A percentile compares a stretch with the other conserved stretches of the same genome.
These are phyloP conservation scores for Xylaria acuta DNA, from an alignment of 495 filamentous ascomycete genomes.

Conservation along the genomic window DNA sequence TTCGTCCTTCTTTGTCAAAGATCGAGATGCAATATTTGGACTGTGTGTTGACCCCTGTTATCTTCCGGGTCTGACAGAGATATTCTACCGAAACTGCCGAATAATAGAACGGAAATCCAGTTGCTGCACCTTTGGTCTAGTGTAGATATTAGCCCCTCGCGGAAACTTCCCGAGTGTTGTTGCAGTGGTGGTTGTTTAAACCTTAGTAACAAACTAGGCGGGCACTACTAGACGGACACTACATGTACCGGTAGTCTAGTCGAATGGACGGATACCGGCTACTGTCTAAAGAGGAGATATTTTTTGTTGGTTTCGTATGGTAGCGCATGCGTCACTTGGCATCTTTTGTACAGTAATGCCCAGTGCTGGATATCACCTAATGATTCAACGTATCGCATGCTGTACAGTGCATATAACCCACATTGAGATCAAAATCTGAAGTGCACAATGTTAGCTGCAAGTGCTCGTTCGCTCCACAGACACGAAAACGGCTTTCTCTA, in stretches of 20 bases:
- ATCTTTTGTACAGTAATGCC: background rate
- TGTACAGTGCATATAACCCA: background rate
- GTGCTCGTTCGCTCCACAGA: background rate
- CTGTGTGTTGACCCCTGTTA: background rate
- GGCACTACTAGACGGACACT: slow-evolving; percentile 6
- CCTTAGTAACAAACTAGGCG: background rate
- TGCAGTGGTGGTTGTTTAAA: background rate
- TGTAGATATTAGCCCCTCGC: background rate
- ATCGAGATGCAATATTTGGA: background rate
- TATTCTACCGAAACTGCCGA: background rate
- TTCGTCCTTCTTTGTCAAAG: background rate
- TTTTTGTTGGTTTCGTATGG: slow-evolving; percentile 8
- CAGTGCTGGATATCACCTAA: background rate
- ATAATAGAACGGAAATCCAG: background rate
- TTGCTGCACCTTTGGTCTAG: background rate
- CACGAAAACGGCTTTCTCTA: slow-evolving; percentile 18
- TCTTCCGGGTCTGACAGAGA: background rate
- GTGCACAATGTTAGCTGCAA: background rate
- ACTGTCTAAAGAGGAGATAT: background rate
- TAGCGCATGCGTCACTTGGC: slow-evolving; percentile 11
- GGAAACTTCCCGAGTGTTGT: background rate
- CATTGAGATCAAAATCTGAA: background rate
- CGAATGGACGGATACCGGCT: background rate
- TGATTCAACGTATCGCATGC: background rate
- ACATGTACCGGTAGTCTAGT: slow-evolving; percentile 17